Evolutionary conservation across 768 basidiomycete species (phyloP).

Genomic region (Pleurotus pulmonarius): DNA sequence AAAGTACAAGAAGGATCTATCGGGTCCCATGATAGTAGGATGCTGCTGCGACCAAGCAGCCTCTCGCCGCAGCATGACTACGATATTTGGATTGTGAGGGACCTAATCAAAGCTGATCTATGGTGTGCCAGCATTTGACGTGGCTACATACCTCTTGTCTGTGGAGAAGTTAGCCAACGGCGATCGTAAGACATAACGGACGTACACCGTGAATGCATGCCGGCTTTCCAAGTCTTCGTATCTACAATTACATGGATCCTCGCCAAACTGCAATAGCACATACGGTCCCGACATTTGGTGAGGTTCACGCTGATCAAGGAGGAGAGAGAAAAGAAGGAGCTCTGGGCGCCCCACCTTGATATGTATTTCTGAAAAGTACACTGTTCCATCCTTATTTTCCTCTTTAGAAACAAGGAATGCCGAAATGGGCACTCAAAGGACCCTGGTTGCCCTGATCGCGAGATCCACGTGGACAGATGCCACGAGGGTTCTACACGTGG

Average conservation of each 20-base stretch:
- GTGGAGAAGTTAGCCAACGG: conserved; percentile 7
- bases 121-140: neutral
- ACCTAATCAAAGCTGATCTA: neutral
- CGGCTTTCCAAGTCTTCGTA: conserved; percentile 65
- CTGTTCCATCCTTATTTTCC: conserved; percentile 14
- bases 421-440: conserved; percentile 18
- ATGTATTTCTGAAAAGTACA: conserved; percentile 11
- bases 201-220: conserved; percentile 68
- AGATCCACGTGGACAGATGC: neutral
- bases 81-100: conserved; percentile 47
- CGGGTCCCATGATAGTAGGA: conserved; percentile 76
- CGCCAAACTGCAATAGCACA: conserved; percentile 61
- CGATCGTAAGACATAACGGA: conserved; percentile 6
- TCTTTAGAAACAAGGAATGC: conserved; percentile 36
- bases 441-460: conserved; percentile 3
- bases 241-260: conserved; percentile 54
- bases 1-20: conserved; percentile 70
- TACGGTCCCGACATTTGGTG: conserved; percentile 32
- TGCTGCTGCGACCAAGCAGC: conserved; percentile 64
- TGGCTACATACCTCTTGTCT: conserved; percentile 6
- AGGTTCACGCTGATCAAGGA: conserved; percentile 9
- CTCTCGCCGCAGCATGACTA: conserved; percentile 65
- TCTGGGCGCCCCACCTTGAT: conserved; percentile 9
- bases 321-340: conserved; percentile 14
- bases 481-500: conserved; percentile 5